Evolutionary conservation across 1,284 basidiomycete species (phyloP).

Genomic region (Papiliotrema fonsecae): DNA sequence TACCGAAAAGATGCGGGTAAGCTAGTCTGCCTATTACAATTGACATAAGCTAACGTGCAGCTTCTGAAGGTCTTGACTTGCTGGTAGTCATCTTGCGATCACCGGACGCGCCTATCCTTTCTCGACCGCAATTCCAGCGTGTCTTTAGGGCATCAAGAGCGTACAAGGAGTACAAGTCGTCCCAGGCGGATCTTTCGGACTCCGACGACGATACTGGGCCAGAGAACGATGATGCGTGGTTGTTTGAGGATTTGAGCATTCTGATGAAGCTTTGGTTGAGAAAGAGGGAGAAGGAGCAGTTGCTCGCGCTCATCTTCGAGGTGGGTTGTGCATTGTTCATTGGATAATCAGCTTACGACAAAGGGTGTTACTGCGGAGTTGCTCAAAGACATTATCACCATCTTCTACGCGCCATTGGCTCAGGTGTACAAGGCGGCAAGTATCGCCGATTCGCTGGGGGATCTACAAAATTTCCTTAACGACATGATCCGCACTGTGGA

Average conservation of each 20-base stretch:
- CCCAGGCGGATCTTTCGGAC: conserved; percentile 62
- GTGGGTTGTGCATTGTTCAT: conserved; percentile 49
- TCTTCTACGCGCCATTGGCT: conserved; percentile 97
- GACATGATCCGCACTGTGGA: conserved; percentile 96
- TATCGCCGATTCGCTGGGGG: conserved; percentile 87
- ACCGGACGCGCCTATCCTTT: conserved; percentile 67
- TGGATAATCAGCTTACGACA: background rate
- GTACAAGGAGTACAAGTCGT: conserved; percentile 65
- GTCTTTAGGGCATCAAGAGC: conserved; percentile 71
- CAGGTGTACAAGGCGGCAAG: conserved; percentile 97
- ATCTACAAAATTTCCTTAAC: conserved; percentile 90
- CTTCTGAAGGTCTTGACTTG: conserved; percentile 68
- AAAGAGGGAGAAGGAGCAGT: conserved; percentile 82
- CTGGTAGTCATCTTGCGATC: conserved; percentile 79
- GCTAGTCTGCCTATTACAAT: conserved; percentile 19
- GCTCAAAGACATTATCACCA: conserved; percentile 97
- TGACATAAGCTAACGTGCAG: conserved; percentile 43
- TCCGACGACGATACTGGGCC: conserved; percentile 92
- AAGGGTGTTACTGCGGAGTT: conserved; percentile 94
- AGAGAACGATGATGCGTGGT: conserved; percentile 86
- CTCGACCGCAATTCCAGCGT: conserved; percentile 69
- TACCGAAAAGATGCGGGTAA: conserved; percentile 72
- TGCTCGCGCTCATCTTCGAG: conserved; percentile 93
- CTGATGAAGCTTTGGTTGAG: conserved; percentile 71
- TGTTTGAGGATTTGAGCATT: conserved; percentile 82